Evolutionary conservation across 2,329 filamentous ascomycete genomes (phyloP).

Genomic region (Bipolaris zeicola): DNA sequence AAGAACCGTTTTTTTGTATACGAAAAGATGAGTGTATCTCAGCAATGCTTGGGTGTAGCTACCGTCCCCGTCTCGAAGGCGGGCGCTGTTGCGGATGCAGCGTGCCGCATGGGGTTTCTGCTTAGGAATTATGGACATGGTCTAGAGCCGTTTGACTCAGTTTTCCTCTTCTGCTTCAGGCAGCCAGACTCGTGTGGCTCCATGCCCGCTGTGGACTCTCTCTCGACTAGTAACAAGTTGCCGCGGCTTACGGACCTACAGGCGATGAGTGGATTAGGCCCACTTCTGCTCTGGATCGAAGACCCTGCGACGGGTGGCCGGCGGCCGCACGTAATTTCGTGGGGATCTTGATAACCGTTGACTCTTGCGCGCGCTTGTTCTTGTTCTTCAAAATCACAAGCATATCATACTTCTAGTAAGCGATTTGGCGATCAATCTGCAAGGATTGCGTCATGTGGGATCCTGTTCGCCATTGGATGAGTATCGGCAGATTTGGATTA

Average conservation of each 20-base stretch:
- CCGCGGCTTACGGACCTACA: conserved; percentile 11
- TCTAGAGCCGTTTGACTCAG: conserved; percentile 3
- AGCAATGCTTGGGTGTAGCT: neutral
- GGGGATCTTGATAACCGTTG: neutral
- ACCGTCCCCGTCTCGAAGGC: neutral
- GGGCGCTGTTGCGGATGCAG: neutral
- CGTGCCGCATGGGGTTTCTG: neutral
- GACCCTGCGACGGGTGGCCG: conserved; percentile 18
- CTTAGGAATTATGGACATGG: neutral
- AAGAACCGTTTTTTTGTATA: neutral
- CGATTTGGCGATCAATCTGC: too few species aligned
- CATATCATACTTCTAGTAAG: too few species aligned
- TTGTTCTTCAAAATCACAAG: neutral
- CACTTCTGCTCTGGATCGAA: conserved; percentile 13
- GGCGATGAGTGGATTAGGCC: conserved; percentile 3
- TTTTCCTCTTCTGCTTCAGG: neutral
- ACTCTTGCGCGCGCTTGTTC: neutral
- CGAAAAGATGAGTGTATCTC: neutral
- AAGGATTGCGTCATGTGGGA: neutral
- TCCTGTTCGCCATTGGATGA: neutral
- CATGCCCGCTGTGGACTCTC: conserved; percentile 2
- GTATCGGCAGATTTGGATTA: neutral
- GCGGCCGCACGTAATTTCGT: conserved; percentile 7
- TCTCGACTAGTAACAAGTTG: neutral
- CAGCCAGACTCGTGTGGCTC: conserved; percentile 4